Evolutionary conservation across 768 basidiomycete genomes (phyloP).

Genomic region (Leccinum sublutescens): DNA sequence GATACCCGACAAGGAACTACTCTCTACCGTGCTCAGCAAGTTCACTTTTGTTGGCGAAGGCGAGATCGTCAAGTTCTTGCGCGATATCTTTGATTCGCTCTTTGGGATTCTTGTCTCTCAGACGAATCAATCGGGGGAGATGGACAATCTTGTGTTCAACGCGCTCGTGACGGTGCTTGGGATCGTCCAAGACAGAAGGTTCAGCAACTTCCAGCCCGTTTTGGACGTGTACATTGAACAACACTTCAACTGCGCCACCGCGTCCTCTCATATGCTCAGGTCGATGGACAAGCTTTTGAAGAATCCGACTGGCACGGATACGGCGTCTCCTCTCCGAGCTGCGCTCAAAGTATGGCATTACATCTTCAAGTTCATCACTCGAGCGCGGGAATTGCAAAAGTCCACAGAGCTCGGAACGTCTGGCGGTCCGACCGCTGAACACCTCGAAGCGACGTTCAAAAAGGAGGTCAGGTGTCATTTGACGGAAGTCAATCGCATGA

Average conservation of each 20-base stretch:
- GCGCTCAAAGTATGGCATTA: constrained; percentile 97
- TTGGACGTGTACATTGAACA: constrained; percentile 90
- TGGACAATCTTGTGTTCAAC: constrained; percentile 87
- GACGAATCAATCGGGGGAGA: constrained; percentile 69
- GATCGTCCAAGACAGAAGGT: constrained; percentile 90
- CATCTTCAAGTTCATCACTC: constrained; percentile 90
- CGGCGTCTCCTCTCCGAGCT: constrained; percentile 76
- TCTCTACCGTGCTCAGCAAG: constrained; percentile 72
- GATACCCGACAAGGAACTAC: constrained; percentile 57
- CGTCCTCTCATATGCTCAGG: constrained; percentile 80
- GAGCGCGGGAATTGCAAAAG: constrained; percentile 88
- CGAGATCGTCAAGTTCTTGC: constrained; percentile 91
- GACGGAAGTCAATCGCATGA: constrained; percentile 81
- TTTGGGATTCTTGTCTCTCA: constrained; percentile 83
- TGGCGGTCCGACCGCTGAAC: constrained; percentile 79
- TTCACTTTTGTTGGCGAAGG: constrained; percentile 93
- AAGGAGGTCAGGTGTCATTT: constrained; percentile 78
- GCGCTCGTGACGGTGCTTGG: constrained; percentile 89
- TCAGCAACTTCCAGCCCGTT: constrained; percentile 93
- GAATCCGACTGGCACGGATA: constrained; percentile 68
- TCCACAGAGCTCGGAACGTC: constrained; percentile 75
- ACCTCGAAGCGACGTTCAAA: constrained; percentile 82
- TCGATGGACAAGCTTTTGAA: constrained; percentile 83
- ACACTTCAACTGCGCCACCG: constrained; percentile 80
- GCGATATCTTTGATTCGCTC: constrained; percentile 89